A percentile compares a stretch with the other conserved stretches of the same genome.
Evolutionary conservation across 73 alveolate genomes (phyloP).

Genomic region (Urostyla sp.): DNA sequence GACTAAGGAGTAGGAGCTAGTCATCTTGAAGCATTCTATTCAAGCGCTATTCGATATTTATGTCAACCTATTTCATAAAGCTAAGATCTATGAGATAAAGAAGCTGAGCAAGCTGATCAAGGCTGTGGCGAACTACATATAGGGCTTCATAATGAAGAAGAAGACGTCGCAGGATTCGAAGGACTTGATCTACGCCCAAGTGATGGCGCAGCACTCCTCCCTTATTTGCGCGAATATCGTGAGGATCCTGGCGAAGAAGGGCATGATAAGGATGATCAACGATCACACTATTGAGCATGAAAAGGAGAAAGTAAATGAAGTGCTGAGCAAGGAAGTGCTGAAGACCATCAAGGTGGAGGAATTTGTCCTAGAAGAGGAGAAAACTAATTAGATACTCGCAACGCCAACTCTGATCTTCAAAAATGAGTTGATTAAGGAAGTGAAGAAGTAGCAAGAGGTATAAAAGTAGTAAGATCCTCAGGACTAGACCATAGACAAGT

Average conservation of each 20-base stretch:
- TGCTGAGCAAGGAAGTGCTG: not conserved
- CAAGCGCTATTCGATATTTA: constrained; percentile 14
- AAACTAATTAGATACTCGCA: constrained; percentile 1
- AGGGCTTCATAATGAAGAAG: constrained; percentile 47
- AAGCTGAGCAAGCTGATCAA: constrained; percentile 41
- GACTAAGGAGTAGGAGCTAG: not conserved
- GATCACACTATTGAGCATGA: constrained; percentile 38
- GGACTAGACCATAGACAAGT: constrained; percentile 18
- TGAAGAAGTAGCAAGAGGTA: not conserved
- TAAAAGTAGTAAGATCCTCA: constrained; percentile 13
- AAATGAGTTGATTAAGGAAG: constrained; percentile 15
- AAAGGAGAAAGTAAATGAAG: constrained; percentile 8
- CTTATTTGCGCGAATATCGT: constrained; percentile 19
- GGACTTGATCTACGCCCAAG: not conserved
- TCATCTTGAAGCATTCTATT: not conserved
- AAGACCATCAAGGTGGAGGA: constrained; percentile 19
- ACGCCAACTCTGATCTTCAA: constrained; percentile 32
- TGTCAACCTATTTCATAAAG: constrained; percentile 19
- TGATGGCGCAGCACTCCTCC: not conserved
- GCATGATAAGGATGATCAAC: not conserved
- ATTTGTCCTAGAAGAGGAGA: constrained; percentile 4
- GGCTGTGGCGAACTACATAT: constrained; percentile 19
- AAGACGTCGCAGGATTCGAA: constrained; percentile 40
- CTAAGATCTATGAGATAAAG: constrained; percentile 31
- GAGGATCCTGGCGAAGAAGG: not conserved